Percentiles rank a stretch among this genome's conserved stretches.
Conservation (phyloP, 495 filamentous ascomycete genomes). For the Neurospora sp. region DNA sequence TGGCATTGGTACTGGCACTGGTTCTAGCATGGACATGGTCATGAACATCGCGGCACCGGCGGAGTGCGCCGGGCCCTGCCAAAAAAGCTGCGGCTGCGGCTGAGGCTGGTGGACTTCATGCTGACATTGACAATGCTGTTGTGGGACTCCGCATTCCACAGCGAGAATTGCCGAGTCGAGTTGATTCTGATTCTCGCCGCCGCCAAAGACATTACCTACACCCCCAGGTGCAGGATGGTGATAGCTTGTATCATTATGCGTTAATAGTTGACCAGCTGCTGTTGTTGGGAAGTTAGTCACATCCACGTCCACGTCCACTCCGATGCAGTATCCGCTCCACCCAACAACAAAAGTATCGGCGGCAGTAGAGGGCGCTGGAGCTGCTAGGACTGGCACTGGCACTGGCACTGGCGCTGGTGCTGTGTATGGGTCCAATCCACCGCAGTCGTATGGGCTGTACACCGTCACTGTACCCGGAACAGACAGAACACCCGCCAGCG, state of each 20-base stretch:
- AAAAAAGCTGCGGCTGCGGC: neutral
- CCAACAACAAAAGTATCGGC: neutral
- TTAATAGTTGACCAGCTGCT: neutral
- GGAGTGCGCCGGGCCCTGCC: neutral
- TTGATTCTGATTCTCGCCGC: neutral
- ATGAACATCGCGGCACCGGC: neutral
- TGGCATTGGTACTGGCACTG: neutral
- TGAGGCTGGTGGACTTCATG: neutral
- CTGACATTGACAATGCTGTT: neutral
- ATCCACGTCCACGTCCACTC: neutral
- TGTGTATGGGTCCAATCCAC: neutral
- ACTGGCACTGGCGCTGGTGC: neutral
- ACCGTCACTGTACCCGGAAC: neutral
- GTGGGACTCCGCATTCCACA: neutral
- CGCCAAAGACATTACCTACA: neutral
- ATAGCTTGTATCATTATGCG: neutral
- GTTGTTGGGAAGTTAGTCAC: neutral
- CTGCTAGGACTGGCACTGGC: neutral
- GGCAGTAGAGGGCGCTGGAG: neutral
- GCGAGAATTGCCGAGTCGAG: neutral
- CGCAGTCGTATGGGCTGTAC: neutral
- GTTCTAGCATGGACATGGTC: neutral
- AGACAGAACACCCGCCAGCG: neutral
- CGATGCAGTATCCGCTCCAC: neutral
- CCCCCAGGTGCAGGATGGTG: neutral